A percentile compares a stretch with the other conserved stretches of the same genome.
Evolutionary conservation across 2,329 filamentous ascomycete genomes (phyloP).

Genomic region (Colletotrichum horii): DNA sequence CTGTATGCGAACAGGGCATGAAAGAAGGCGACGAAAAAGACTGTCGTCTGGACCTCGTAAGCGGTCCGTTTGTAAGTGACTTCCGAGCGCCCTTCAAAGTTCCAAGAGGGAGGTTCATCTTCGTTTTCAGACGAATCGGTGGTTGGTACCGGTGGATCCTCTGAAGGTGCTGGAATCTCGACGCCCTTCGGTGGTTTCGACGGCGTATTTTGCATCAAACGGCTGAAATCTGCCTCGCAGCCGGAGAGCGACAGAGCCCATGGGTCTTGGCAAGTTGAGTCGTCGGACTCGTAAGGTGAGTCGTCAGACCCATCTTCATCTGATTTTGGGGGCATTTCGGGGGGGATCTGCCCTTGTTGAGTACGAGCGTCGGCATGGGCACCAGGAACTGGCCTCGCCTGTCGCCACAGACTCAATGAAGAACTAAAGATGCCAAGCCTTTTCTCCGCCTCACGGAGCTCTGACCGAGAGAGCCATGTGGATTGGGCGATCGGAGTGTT

Average conservation of each 20-base stretch:
- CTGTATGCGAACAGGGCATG: background rate
- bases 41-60: background rate
- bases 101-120: background rate
- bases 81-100: too few species aligned
- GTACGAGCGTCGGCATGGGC: background rate
- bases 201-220: background rate
- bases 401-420: background rate
- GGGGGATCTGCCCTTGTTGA: background rate
- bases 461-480: background rate
- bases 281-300: background rate
- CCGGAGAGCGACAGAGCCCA: background rate
- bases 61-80: background rate
- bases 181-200: background rate
- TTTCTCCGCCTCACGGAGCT: background rate
- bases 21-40: background rate
- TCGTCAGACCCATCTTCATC: background rate
- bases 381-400: background rate
- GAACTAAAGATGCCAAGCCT: background rate
- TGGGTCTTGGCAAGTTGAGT: background rate
- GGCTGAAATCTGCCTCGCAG: background rate
- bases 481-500: background rate
- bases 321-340: background rate
- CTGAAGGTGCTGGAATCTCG: background rate
- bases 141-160: background rate
- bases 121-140: background rate